A percentile compares a stretch with the other conserved stretches of the same genome.
phyloP scores from a whole-genome alignment of 495 filamentous ascomycete genomes.

The Talaromyces borbonicus region DNA sequence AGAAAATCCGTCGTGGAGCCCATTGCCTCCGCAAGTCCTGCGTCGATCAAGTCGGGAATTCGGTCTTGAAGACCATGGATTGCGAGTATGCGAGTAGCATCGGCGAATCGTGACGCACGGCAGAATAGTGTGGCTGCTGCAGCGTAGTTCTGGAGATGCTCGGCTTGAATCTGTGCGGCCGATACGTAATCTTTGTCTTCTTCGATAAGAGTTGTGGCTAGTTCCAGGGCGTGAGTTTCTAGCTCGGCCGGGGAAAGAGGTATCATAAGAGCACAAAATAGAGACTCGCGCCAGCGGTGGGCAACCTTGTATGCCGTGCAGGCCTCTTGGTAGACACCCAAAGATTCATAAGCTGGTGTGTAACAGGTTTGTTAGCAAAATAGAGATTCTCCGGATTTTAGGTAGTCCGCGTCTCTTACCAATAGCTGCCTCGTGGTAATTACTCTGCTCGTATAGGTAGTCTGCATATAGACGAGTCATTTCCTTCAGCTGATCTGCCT shows the following conservation, averaged over 20 bases:
- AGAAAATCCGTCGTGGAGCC: slow-evolving; percentile 76
- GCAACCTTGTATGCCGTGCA: slow-evolving; percentile 70
- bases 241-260: slow-evolving; percentile 49
- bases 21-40: slow-evolving; percentile 66
- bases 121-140: slow-evolving; percentile 62
- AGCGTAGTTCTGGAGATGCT: slow-evolving; percentile 64
- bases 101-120: slow-evolving; percentile 72
- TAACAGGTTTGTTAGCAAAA: background rate
- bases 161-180: slow-evolving; percentile 69
- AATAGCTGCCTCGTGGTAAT: slow-evolving; percentile 75
- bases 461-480: slow-evolving; percentile 70
- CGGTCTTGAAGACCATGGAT: slow-evolving; percentile 36
- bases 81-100: slow-evolving; percentile 64
- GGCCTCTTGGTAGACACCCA: slow-evolving; percentile 59
- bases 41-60: slow-evolving; percentile 55
- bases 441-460: slow-evolving; percentile 60
- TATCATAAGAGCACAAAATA: slow-evolving; percentile 64
- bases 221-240: slow-evolving; percentile 48
- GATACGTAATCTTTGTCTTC: slow-evolving; percentile 74
- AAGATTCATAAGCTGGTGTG: slow-evolving; percentile 82
- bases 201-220: slow-evolving; percentile 67
- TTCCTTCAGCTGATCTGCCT: slow-evolving; percentile 45
- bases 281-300: slow-evolving; percentile 82
- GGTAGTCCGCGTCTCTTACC: slow-evolving; percentile 23
- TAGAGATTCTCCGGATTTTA: too few species aligned